Evolutionary conservation across 495 filamentous ascomycete genomes (phyloP).

Genomic region (Xylaria curta): DNA sequence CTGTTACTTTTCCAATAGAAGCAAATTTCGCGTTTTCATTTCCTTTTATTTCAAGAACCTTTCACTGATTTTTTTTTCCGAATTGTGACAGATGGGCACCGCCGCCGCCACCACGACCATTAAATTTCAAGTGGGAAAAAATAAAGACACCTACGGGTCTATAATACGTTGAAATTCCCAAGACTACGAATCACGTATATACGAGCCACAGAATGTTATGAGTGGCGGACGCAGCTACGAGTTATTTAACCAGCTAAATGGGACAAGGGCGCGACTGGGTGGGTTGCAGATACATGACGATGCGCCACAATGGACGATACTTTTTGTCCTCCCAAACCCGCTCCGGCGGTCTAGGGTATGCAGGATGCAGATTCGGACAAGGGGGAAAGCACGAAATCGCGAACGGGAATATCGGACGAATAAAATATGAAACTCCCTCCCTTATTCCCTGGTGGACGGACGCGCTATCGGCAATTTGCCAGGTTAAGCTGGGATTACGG

Average conservation of each 20-base stretch:
- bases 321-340: not conserved
- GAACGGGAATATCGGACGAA: conserved; percentile 2
- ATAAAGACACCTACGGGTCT: not conserved
- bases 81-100: conserved; percentile 47
- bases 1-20: conserved; percentile 30
- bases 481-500: not conserved
- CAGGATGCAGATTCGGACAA: not conserved
- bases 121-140: not conserved
- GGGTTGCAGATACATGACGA: not conserved
- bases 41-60: conserved; percentile 30
- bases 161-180: not conserved
- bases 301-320: conserved; percentile 7
- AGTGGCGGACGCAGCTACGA: not conserved
- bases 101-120: conserved; percentile 39
- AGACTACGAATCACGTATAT: not conserved
- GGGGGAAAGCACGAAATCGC: conserved; percentile 1
- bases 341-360: not conserved
- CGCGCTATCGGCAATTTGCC: not conserved
- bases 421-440: not conserved
- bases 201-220: not conserved
- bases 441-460: not conserved
- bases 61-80: conserved; percentile 37
- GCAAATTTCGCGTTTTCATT: conserved; percentile 29
- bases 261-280: not conserved
- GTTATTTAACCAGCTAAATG: not conserved